phyloP scores from a whole-genome alignment of 1,284 basidiomycete genomes.

The Takashimella tepidaria region DNA sequence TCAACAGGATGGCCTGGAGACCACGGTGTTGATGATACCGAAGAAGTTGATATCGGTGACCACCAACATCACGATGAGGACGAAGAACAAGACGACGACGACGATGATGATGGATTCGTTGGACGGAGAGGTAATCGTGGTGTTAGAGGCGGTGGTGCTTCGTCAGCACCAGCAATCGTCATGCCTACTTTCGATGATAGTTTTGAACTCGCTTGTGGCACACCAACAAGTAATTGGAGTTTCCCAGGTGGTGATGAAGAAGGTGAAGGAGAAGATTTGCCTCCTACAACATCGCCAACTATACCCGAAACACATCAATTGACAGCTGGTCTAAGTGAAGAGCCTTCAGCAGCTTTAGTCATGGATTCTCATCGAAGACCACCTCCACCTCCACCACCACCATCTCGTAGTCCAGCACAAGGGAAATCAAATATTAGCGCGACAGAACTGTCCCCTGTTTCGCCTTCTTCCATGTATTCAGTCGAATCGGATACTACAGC shows the following conservation, averaged over 20 bases:
- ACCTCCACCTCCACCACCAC: not conserved
- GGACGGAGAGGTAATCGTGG: too few species aligned
- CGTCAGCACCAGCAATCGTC: not conserved
- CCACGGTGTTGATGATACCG: conserved; percentile 18
- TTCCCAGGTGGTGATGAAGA: conserved; percentile 35
- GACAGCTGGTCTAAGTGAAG: not conserved
- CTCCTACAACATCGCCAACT: conserved; percentile 25
- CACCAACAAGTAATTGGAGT: conserved; percentile 26
- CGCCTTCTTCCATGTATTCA: not conserved
- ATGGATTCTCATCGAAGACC: conserved; percentile 2
- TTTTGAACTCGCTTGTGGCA: conserved; percentile 14
- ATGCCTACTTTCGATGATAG: conserved; percentile 6
- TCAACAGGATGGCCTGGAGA: not conserved
- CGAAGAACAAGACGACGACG: conserved; percentile 18
- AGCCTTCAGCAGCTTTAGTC: conserved; percentile 1
- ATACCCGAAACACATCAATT: conserved; percentile 2
- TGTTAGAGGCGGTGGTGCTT: not conserved
- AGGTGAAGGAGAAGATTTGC: conserved; percentile 39
- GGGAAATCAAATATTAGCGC: too few species aligned
- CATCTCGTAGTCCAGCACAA: not conserved
- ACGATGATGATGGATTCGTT: conserved; percentile 4
- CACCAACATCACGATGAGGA: too few species aligned
- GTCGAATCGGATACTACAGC: not conserved
- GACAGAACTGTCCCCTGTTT: not conserved
- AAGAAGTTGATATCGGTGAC: conserved; percentile 6